A percentile compares a stretch with the other conserved stretches of the same genome.
Conservation (phyloP, 257 asterid species). For the Solanum piurae region DNA sequence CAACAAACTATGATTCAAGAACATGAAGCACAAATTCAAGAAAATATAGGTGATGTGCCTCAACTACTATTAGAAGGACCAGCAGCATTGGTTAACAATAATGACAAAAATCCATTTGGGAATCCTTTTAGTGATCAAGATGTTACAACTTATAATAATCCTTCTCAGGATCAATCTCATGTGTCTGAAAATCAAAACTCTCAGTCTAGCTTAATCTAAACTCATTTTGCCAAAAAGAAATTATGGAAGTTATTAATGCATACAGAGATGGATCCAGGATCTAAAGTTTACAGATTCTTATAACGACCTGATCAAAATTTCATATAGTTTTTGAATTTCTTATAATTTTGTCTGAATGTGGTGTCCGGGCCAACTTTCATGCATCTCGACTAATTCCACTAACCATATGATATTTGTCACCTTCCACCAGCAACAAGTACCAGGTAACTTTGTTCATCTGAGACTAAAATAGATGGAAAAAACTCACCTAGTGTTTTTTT, state of each 20-base stretch:
- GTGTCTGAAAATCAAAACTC: constrained; percentile 20
- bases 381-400: too few species aligned
- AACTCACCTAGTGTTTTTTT: too few species aligned
- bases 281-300: background rate
- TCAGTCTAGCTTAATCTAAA: constrained; percentile 23
- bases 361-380: too few species aligned
- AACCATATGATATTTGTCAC: too few species aligned
- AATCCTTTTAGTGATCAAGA: constrained; percentile 44
- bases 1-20: background rate
- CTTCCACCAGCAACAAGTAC: background rate
- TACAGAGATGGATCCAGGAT: background rate
- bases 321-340: background rate
- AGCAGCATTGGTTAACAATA: constrained; percentile 6
- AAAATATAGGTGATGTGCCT: background rate
- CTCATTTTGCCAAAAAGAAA: background rate
- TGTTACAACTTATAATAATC: background rate
- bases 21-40: background rate
- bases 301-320: background rate
- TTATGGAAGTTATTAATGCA: background rate
- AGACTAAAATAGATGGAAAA: too few species aligned
- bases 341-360: background rate
- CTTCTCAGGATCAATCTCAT: background rate
- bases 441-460: background rate
- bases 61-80: background rate
- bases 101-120: constrained; percentile 17